Percentiles rank a stretch among this genome's conserved stretches.
These are phyloP conservation scores for Cryptococcus sp. DNA, from an alignment of 1,284 basidiomycete genomes.

Conservation along the genomic window DNA sequence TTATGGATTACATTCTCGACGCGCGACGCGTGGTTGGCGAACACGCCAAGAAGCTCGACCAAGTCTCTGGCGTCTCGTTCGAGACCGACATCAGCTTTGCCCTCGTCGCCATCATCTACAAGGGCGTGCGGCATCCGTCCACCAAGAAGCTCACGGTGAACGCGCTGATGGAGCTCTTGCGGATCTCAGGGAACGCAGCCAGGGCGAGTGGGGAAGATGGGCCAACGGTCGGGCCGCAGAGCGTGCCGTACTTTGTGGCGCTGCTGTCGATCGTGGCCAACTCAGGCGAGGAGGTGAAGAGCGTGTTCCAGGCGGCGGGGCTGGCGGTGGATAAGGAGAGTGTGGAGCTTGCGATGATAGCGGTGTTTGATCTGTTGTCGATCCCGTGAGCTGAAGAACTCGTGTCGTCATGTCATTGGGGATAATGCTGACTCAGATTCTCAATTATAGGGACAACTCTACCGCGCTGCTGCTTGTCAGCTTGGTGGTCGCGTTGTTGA, in stretches of 20 bases:
- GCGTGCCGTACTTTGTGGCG: conserved; percentile 76
- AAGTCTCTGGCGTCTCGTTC: conserved; percentile 70
- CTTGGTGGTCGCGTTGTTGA: conserved; percentile 71
- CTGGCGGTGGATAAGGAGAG: conserved; percentile 57
- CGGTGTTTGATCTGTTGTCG: conserved; percentile 51
- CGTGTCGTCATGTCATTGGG: too few species aligned
- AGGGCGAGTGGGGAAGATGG: conserved; percentile 47
- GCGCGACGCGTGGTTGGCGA: conserved; percentile 63
- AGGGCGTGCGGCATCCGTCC: conserved; percentile 69
- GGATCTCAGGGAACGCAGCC: conserved; percentile 62
- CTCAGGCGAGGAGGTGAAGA: conserved; percentile 55
- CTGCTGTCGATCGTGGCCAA: conserved; percentile 68
- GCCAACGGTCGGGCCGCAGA: conserved; percentile 56
- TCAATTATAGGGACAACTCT: conserved; percentile 54
- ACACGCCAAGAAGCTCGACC: conserved; percentile 68
- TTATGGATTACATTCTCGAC: conserved; percentile 64
- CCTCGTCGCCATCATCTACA: conserved; percentile 75
- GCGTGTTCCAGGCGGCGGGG: conserved; percentile 61
- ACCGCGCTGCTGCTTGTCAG: conserved; percentile 70
- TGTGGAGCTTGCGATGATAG: conserved; percentile 53
- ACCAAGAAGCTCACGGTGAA: conserved; percentile 53
- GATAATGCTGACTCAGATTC: conserved; percentile 29
- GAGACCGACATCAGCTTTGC: conserved; percentile 76
- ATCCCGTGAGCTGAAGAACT: conserved; percentile 36
- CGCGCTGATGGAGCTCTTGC: conserved; percentile 33